phyloP scores from a whole-genome alignment of 2,329 filamentous ascomycete species.

The Helotiales sp. region DNA sequence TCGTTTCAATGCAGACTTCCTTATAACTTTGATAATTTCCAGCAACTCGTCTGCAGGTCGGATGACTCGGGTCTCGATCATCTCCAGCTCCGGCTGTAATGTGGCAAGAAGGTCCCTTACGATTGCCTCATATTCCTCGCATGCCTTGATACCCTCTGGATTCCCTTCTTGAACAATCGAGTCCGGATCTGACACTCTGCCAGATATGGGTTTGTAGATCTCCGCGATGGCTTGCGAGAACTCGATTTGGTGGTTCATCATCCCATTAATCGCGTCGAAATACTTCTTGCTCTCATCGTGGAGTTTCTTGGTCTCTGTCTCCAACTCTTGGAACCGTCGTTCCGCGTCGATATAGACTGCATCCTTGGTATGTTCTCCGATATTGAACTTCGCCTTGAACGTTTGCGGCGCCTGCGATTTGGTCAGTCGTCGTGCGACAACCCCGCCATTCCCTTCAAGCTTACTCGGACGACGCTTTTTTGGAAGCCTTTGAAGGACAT shows the following conservation, averaged over 20 bases:
- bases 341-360: conserved; percentile 93
- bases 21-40: conserved; percentile 92
- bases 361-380: conserved; percentile 95
- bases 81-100: conserved; percentile 87
- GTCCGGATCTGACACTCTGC: conserved; percentile 89
- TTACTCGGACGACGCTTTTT: conserved; percentile 83
- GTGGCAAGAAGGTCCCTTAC: conserved; percentile 89
- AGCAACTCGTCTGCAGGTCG: conserved; percentile 90
- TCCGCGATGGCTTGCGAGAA: conserved; percentile 96
- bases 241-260: conserved; percentile 96
- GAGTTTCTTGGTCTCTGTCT: conserved; percentile 92
- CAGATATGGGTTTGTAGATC: conserved; percentile 97
- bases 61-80: conserved; percentile 92
- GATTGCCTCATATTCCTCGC: conserved; percentile 92
- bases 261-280: conserved; percentile 96
- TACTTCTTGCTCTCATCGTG: conserved; percentile 98
- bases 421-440: conserved; percentile 25
- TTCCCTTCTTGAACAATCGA: conserved; percentile 82
- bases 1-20: conserved; percentile 84
- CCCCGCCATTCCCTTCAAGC: conserved; percentile 34
- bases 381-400: conserved; percentile 89
- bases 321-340: conserved; percentile 88
- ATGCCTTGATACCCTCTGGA: conserved; percentile 88
- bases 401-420: conserved; percentile 75
- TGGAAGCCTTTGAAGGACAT: conserved; percentile 97